Evolutionary conservation across 2,329 filamentous ascomycete species (phyloP).

Genomic region (Fusarium citri): DNA sequence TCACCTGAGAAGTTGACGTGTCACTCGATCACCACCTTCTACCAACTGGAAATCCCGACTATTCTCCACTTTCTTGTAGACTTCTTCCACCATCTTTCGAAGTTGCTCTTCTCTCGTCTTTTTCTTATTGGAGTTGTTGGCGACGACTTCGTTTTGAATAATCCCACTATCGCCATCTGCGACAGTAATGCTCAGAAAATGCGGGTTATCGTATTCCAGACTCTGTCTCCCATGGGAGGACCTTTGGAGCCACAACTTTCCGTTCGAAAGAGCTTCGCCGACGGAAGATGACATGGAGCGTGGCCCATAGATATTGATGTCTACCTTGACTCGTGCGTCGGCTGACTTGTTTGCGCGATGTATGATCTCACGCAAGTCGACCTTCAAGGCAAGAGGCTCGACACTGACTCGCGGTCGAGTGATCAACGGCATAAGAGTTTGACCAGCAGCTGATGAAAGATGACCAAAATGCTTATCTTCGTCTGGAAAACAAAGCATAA

Average conservation of each 20-base stretch:
- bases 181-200: background rate
- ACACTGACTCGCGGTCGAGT: background rate
- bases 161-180: fast-evolving
- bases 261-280: background rate
- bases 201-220: background rate
- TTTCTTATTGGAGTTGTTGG: fast-evolving
- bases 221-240: background rate
- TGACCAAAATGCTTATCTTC: background rate
- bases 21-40: constrained; percentile 8
- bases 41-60: constrained; percentile 1
- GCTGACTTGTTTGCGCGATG: background rate
- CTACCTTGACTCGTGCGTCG: constrained; percentile 5
- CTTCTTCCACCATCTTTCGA: constrained; percentile 8
- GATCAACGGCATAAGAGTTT: background rate
- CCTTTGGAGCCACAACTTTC: constrained; percentile 13
- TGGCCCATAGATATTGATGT: constrained; percentile 9
- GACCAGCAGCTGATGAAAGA: background rate
- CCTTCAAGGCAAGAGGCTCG: background rate
- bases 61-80: constrained; percentile 19
- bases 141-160: fast-evolving
- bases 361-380: constrained; percentile 4
- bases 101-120: constrained; percentile 14
- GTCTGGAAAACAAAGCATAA: constrained; percentile 11
- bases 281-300: fast-evolving
- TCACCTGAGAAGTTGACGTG: background rate